phyloP scores from a whole-genome alignment of 805 yeast species.

The Saturnispora kantuleensis region DNA sequence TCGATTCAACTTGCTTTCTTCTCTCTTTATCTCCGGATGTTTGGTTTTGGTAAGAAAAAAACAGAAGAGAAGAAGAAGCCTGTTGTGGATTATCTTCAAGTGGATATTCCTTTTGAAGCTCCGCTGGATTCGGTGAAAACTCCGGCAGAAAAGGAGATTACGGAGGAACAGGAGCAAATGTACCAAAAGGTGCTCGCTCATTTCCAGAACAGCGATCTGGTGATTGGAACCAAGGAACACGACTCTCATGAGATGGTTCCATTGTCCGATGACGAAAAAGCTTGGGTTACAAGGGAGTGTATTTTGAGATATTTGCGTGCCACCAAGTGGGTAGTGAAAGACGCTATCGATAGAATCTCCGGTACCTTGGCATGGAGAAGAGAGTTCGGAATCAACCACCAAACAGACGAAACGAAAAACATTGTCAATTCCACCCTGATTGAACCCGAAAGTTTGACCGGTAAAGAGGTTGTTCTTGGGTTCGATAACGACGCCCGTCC shows the following conservation, averaged over 20 bases:
- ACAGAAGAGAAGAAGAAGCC: slow-evolving; percentile 11
- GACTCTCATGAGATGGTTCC: slow-evolving; percentile 27
- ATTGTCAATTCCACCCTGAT: slow-evolving; percentile 43
- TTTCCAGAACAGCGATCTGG: slow-evolving; percentile 45
- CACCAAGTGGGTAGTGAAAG: slow-evolving; percentile 74
- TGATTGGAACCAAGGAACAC: slow-evolving; percentile 42
- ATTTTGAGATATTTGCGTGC: slow-evolving; percentile 85
- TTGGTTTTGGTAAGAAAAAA: slow-evolving; percentile 23
- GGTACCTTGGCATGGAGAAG: slow-evolving; percentile 88
- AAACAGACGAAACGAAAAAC: slow-evolving; percentile 38
- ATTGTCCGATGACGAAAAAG: slow-evolving; percentile 48
- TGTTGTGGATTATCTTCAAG: slow-evolving; percentile 15
- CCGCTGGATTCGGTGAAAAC: slow-evolving; percentile 45
- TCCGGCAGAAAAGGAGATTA: slow-evolving; percentile 37
- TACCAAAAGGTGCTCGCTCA: slow-evolving; percentile 54
- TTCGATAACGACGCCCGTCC: slow-evolving; percentile 87
- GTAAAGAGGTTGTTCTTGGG: slow-evolving; percentile 87
- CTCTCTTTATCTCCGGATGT: slow-evolving; percentile 10
- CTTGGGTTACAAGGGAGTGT: slow-evolving; percentile 93
- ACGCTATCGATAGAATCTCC: slow-evolving; percentile 65
- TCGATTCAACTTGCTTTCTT: neutral
- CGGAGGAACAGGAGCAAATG: slow-evolving; percentile 46
- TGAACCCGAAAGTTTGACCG: slow-evolving; percentile 71
- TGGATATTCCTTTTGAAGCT: slow-evolving; percentile 40
- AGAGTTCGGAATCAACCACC: slow-evolving; percentile 62